These are phyloP conservation scores for Pseudogymnoascus sp. DNA, from an alignment of 2,329 filamentous ascomycete species.

Conservation along the genomic window DNA sequence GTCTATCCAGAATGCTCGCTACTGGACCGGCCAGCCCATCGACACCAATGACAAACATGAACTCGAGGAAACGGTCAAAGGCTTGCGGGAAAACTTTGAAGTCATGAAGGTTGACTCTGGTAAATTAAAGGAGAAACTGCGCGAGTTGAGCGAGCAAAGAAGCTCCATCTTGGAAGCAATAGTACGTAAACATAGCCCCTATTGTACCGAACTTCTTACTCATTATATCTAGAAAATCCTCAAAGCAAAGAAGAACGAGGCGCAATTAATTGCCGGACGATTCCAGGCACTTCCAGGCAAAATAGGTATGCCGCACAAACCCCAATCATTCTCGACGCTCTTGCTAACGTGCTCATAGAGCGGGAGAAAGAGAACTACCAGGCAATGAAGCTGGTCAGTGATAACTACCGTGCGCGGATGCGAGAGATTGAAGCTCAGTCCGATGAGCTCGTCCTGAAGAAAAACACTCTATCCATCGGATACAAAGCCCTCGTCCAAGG, in stretches of 20 bases:
- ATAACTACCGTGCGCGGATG: constrained; percentile 35
- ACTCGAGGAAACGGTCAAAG: constrained; percentile 39
- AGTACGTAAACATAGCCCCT: constrained; percentile 27
- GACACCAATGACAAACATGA: constrained; percentile 58
- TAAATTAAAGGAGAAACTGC: constrained; percentile 15
- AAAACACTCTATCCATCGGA: constrained; percentile 45
- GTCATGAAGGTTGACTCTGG: constrained; percentile 29
- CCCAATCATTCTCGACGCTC: neutral
- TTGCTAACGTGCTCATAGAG: constrained; percentile 25
- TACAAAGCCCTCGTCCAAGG: constrained; percentile 53
- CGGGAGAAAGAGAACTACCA: constrained; percentile 31
- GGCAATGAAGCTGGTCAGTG: constrained; percentile 31
- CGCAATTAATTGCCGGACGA: constrained; percentile 58
- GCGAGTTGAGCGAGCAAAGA: constrained; percentile 33
- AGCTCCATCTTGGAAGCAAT: constrained; percentile 32
- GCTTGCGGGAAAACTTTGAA: constrained; percentile 21
- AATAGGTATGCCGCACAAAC: constrained; percentile 47
- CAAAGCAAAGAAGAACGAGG: constrained; percentile 54
- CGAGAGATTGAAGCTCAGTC: constrained; percentile 44
- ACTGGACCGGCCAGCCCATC: constrained; percentile 72
- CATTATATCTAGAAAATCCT: constrained; percentile 38
- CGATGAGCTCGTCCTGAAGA: constrained; percentile 49
- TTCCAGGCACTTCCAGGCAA: constrained; percentile 64
- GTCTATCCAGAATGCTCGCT: constrained; percentile 51
- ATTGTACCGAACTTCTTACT: constrained; percentile 14